phyloP scores from a whole-genome alignment of 495 filamentous ascomycete species.

The Penicillium manginii region DNA sequence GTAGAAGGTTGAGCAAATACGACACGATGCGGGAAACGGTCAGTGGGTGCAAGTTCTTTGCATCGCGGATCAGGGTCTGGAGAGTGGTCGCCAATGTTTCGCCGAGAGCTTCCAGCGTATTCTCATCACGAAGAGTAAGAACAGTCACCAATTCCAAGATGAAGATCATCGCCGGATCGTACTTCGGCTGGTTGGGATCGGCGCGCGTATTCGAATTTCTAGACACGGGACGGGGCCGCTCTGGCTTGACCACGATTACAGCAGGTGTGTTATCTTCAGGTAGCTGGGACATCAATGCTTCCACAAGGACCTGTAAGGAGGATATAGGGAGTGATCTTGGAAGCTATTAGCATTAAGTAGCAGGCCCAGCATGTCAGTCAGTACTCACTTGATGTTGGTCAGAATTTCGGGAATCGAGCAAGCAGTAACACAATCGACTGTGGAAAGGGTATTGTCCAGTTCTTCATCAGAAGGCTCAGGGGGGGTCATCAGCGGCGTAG shows the following conservation, averaged over 20 bases:
- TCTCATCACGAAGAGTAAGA: slow-evolving; percentile 74
- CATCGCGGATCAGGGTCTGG: slow-evolving; percentile 79
- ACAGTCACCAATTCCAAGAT: slow-evolving; percentile 87
- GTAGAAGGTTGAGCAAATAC: slow-evolving; percentile 82
- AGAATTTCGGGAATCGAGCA: slow-evolving; percentile 86
- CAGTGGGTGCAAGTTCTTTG: slow-evolving; percentile 74
- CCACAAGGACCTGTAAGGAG: slow-evolving; percentile 68
- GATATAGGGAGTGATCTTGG: slow-evolving; percentile 68
- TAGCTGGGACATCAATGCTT: slow-evolving; percentile 76
- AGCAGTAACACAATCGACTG: slow-evolving; percentile 90
- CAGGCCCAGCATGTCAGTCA: background rate
- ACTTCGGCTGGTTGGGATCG: slow-evolving; percentile 62
- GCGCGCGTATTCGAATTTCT: slow-evolving; percentile 45
- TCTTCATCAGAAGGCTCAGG: slow-evolving; percentile 98
- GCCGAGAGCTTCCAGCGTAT: slow-evolving; percentile 71
- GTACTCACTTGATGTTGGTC: slow-evolving; percentile 76
- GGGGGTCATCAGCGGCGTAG: slow-evolving; percentile 93
- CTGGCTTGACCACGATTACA: slow-evolving; percentile 86
- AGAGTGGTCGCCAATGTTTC: slow-evolving; percentile 78
- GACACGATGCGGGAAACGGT: slow-evolving; percentile 81
- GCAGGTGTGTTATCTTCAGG: slow-evolving; percentile 81
- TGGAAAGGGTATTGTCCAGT: slow-evolving; percentile 90
- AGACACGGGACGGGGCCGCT: slow-evolving; percentile 62
- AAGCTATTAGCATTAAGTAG: slow-evolving; percentile 6
- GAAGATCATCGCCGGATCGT: slow-evolving; percentile 87